phyloP scores from a whole-genome alignment of 352 stramenopile genomes.

The Globisporangium iwayamae region DNA sequence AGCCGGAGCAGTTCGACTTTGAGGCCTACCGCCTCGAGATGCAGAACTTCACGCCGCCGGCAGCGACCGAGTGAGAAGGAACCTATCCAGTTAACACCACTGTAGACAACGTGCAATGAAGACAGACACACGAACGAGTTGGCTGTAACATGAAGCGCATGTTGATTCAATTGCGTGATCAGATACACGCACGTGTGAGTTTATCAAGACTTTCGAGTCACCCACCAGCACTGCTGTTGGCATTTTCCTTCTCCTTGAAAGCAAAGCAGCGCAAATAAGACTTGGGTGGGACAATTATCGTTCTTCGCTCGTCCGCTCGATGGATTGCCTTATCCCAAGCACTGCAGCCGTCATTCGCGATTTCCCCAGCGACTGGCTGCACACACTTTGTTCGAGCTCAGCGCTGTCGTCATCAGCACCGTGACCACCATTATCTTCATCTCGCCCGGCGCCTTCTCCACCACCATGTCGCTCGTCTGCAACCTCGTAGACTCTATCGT shows the following conservation, averaged over 20 bases:
- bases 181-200: no score
- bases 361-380: not conserved
- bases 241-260: not conserved
- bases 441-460: not conserved
- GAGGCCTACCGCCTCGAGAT: conserved; percentile 62
- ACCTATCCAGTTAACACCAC: no score
- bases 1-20: conserved; percentile 82
- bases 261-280: not conserved
- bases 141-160: no score
- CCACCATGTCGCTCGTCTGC: not conserved
- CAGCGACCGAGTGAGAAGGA: not conserved
- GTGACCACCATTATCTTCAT: not conserved
- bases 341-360: not conserved
- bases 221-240: not conserved
- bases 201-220: not conserved
- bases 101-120: not conserved
- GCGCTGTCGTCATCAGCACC: not conserved
- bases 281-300: not conserved
- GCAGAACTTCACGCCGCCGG: conserved; percentile 19
- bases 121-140: not conserved
- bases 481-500: not conserved
- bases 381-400: not conserved
- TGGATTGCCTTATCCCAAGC: not conserved
- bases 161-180: no score
- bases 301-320: not conserved